phyloP scores from a whole-genome alignment of 169 alveolate genomes.

The Plasmodium sp. region DNA sequence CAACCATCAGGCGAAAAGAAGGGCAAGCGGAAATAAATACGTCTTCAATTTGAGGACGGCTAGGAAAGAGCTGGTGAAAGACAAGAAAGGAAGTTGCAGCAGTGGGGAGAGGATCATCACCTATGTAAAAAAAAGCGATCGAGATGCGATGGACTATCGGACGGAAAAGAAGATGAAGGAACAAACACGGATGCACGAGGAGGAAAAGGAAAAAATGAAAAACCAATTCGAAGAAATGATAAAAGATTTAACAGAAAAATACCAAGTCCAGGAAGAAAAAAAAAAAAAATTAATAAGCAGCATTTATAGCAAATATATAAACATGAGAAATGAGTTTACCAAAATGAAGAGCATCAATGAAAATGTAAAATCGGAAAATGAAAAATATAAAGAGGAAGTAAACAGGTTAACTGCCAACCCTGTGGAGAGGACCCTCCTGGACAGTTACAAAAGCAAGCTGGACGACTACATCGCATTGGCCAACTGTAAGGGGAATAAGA shows the following conservation, averaged over 20 bases:
- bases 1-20: background rate
- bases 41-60: conserved; percentile 36
- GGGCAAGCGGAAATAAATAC: background rate
- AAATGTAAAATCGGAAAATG: conserved; percentile 13
- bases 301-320: conserved; percentile 48
- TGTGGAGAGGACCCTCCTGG: conserved; percentile 13
- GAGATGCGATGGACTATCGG: background rate
- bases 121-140: background rate
- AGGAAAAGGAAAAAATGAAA: conserved; percentile 31
- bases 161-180: conserved; percentile 15
- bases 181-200: conserved; percentile 2
- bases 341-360: conserved; percentile 20
- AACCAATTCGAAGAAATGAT: background rate
- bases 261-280: conserved; percentile 22
- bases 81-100: background rate
- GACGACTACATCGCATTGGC: conserved; percentile 26
- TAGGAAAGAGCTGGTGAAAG: background rate
- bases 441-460: conserved; percentile 24
- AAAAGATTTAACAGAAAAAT: conserved; percentile 16
- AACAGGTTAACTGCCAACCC: background rate
- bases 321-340: conserved; percentile 27
- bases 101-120: background rate
- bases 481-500: conserved; percentile 29
- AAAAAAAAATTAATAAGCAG: conserved; percentile 26
- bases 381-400: conserved; percentile 48